phyloP scores from a whole-genome alignment of 116 monocot species.

The Zostera marina region DNA sequence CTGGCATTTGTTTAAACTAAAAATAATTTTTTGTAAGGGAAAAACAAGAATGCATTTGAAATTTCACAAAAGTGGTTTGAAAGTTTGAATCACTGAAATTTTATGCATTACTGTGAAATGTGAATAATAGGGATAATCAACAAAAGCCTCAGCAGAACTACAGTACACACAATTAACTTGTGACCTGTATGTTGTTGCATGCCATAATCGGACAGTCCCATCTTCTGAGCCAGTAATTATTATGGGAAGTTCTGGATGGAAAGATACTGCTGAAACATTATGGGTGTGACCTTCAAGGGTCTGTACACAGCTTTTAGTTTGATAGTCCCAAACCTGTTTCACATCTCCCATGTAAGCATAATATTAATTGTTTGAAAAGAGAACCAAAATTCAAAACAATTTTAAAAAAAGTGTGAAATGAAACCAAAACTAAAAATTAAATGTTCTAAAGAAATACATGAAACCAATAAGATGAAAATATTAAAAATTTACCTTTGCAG shows the following conservation, averaged over 20 bases:
- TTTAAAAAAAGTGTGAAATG: too few relatives aligned
- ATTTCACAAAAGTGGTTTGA: not conserved
- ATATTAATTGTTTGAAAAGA: too few relatives aligned
- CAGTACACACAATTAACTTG: not conserved
- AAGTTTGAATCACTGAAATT: too few relatives aligned
- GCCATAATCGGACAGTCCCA: slow-evolving; percentile 87
- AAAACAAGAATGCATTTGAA: not conserved
- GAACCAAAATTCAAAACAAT: too few relatives aligned
- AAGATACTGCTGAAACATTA: slow-evolving; percentile 81
- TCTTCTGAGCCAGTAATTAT: slow-evolving; percentile 93
- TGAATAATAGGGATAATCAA: not conserved
- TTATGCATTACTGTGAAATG: not conserved
- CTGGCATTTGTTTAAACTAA: not conserved
- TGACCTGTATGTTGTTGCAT: slow-evolving; percentile 81
- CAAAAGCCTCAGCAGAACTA: not conserved
- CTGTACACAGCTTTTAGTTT: slow-evolving; percentile 90
- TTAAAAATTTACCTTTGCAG: slow-evolving; percentile 42
- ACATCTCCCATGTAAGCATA: not conserved
- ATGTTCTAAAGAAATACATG: too few relatives aligned
- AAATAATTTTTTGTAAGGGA: not conserved
- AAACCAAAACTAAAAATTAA: too few relatives aligned
- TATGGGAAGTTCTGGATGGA: slow-evolving; percentile 89
- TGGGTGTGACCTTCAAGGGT: slow-evolving; percentile 90
- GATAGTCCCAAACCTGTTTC: slow-evolving; percentile 83
- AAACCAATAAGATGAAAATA: not conserved